These are phyloP conservation scores for Capsicum chinense DNA, from an alignment of 257 asterid genomes.

Conservation along the genomic window DNA sequence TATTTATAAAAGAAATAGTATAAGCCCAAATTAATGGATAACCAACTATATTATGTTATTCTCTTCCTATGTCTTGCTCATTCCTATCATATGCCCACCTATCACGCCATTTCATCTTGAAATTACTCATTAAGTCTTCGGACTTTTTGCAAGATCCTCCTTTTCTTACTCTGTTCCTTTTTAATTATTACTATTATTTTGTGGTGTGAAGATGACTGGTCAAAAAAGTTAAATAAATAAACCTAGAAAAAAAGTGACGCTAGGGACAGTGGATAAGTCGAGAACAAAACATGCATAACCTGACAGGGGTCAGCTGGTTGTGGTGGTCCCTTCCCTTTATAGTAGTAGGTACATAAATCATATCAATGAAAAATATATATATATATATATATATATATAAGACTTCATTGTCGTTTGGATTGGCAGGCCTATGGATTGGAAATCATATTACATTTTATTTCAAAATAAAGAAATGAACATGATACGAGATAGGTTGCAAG, in stretches of 20 bases:
- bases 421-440: neutral
- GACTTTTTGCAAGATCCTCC: neutral
- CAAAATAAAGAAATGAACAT: neutral
- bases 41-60: slow-evolving; percentile 21
- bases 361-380: neutral
- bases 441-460: neutral
- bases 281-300: slow-evolving; percentile 27
- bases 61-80: slow-evolving; percentile 20
- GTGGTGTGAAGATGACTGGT: neutral
- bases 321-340: neutral
- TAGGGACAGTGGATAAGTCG: slow-evolving; percentile 19
- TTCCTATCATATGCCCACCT: slow-evolving; percentile 25
- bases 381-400: neutral
- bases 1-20: neutral
- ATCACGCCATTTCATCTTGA: slow-evolving; percentile 24
- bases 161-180: too few relatives aligned
- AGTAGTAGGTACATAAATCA: neutral
- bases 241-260: neutral
- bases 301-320: neutral
- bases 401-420: neutral
- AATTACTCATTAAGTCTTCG: neutral
- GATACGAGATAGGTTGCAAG: too few relatives aligned
- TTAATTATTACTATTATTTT: neutral
- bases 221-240: neutral
- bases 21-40: slow-evolving; percentile 1